These are phyloP conservation scores for Paecilomyces formosus DNA, from an alignment of 2,329 filamentous ascomycete genomes.

Conservation along the genomic window DNA sequence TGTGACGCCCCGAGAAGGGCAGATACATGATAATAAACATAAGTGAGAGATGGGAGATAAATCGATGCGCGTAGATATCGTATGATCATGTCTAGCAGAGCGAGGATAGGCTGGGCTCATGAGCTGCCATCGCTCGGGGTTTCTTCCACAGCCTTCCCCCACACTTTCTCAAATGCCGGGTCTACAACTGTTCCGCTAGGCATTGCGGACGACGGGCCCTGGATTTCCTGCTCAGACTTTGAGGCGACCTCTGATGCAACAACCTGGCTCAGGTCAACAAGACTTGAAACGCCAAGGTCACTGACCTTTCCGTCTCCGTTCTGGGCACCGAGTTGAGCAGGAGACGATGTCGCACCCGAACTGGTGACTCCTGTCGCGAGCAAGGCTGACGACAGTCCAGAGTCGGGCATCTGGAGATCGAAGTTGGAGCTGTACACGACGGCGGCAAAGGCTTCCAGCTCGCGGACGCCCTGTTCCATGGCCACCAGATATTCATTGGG, in stretches of 20 bases:
- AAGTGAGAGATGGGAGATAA: background rate
- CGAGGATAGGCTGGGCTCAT: background rate
- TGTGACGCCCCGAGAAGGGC: background rate
- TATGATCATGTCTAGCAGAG: background rate
- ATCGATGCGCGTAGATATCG: background rate
- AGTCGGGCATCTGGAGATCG: conserved; percentile 24
- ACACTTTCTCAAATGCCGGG: conserved; percentile 26
- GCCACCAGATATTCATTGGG: conserved; percentile 38
- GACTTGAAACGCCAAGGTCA: conserved; percentile 1
- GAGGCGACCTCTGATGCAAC: conserved; percentile 1
- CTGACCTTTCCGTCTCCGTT: conserved; percentile 7
- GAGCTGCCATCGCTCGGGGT: background rate
- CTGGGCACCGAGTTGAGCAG: conserved; percentile 14
- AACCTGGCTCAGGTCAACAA: background rate
- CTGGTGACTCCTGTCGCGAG: conserved; percentile 5
- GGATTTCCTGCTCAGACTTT: background rate
- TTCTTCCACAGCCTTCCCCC: conserved; percentile 28
- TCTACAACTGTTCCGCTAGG: conserved; percentile 9
- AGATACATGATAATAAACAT: background rate
- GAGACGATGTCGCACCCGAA: conserved; percentile 10
- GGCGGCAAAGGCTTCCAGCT: conserved; percentile 41
- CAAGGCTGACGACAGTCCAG: conserved; percentile 10
- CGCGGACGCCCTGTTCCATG: conserved; percentile 40
- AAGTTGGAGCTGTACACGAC: conserved; percentile 45
- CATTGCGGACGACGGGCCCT: conserved; percentile 1